Conservation (phyloP, 352 stramenopile species). For the Albugo candida region DNA sequence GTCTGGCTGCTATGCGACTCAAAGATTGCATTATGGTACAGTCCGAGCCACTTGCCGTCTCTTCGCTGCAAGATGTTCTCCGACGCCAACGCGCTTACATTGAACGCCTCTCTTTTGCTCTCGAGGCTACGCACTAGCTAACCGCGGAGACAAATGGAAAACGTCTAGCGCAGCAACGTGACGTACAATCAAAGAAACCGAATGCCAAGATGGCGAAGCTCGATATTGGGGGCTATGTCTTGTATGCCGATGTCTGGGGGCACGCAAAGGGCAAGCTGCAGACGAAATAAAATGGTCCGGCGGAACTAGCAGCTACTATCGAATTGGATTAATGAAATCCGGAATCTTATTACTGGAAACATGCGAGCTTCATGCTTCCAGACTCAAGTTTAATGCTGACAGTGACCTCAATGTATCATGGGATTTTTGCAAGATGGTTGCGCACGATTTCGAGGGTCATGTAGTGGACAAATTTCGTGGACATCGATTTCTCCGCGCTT, state of each 20-base stretch:
- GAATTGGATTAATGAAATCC: neutral
- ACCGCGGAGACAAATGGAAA: neutral
- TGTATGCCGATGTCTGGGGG: neutral
- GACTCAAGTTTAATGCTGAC: neutral
- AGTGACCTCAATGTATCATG: neutral
- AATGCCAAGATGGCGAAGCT: neutral
- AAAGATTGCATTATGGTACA: neutral
- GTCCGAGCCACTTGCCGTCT: neutral
- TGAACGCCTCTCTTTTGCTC: neutral
- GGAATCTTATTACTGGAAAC: neutral
- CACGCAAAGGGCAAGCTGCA: neutral
- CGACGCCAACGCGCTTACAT: neutral
- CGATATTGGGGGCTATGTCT: neutral
- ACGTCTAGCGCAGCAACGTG: neutral
- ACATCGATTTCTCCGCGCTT: neutral
- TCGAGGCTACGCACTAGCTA: neutral
- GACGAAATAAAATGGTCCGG: neutral
- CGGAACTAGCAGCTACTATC: neutral
- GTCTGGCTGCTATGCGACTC: neutral
- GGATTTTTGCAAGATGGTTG: slow-evolving; percentile 1
- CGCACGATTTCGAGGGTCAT: neutral
- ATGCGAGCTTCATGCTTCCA: neutral
- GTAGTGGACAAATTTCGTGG: neutral
- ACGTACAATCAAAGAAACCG: neutral
- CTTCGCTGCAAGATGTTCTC: too few species aligned